Conservation (phyloP, 2,329 filamentous ascomycete species). For the Magnaporthales sp. region DNA sequence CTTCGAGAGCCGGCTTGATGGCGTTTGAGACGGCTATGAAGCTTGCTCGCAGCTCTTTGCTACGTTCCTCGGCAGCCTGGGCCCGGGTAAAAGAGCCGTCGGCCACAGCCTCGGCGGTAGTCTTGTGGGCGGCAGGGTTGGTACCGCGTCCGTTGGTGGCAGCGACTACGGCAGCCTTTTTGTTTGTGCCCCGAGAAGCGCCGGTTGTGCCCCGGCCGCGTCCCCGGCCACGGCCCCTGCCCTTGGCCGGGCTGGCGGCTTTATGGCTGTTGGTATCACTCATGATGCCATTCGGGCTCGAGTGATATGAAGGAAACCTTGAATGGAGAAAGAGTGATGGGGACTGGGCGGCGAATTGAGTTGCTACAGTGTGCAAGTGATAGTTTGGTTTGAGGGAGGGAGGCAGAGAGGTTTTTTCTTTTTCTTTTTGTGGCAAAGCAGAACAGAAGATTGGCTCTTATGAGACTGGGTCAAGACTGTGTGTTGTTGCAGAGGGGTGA, state of each 20-base stretch:
- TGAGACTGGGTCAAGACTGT: background rate
- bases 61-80: constrained; percentile 21
- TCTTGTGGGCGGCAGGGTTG: constrained; percentile 43
- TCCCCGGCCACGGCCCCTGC: constrained; percentile 24
- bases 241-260: constrained; percentile 19
- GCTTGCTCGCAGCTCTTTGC: constrained; percentile 48
- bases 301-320: background rate
- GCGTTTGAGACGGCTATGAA: constrained; percentile 55
- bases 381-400: background rate
- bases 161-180: constrained; percentile 17
- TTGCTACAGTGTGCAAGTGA: background rate
- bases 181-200: constrained; percentile 9
- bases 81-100: constrained; percentile 18
- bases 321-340: background rate
- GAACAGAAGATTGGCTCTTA: background rate
- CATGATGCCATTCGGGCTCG: constrained; percentile 9
- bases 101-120: background rate
- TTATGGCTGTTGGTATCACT: constrained; percentile 11
- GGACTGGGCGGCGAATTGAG: background rate
- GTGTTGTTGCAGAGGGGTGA: background rate
- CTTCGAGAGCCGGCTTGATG: constrained; percentile 55
- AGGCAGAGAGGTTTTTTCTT: too few relatives aligned
- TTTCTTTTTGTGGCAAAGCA: background rate
- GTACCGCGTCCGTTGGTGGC: constrained; percentile 25
- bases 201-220: constrained; percentile 18